Base-by-base conservation (phyloP, 192 early-diverging fungal genomes). In the Backusella sp. region DNA sequence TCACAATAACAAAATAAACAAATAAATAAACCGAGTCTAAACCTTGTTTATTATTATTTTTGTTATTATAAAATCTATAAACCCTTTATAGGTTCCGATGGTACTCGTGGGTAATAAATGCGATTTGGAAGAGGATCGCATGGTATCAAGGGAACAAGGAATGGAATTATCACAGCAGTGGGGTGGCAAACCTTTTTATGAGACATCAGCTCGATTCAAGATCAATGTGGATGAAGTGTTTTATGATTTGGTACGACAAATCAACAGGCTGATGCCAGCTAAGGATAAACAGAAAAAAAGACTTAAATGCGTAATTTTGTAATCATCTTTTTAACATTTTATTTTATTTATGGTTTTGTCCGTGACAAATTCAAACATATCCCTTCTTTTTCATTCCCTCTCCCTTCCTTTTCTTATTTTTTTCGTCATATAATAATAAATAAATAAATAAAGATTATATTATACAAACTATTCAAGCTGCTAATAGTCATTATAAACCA, bases 41-140 rank as follows among this genome's bases (percentile, higher is more conserved):
- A 62, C 56, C 56, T 62, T 62, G 56, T 26, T 62, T 56, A 32
- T 53, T 53, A 21, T 59, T 23, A 4, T 37, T 70, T 21, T 14
- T 93, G 74, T 89, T 96, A 73, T 94, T 95, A 70, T 94, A 95
- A 85, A 92, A 39, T 3, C 11, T 11, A 39, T 39, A 39, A 66
- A 88, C 89, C 49, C 94, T 94, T n/a, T 87, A 96, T 85, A 86
- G 75, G 92, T 92, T 68, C 95, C 96, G 9, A 89, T 96, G 73
- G 91, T 94, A 3, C 76, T 97, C 46, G 93, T 96, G 7, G 96
- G 93, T 9, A 97, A 97, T 90, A 96, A 97, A 81, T 95, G 92
- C 75, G 96, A 97, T 87, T 79, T 94, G 75, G 90, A 91, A 62
- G 74, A 81, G 9, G 92, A 94, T 66, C 88, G 96, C 42, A 83